These are phyloP conservation scores for Lactuca sativa DNA, from an alignment of 129 eudicot species.

Conservation along the genomic window DNA sequence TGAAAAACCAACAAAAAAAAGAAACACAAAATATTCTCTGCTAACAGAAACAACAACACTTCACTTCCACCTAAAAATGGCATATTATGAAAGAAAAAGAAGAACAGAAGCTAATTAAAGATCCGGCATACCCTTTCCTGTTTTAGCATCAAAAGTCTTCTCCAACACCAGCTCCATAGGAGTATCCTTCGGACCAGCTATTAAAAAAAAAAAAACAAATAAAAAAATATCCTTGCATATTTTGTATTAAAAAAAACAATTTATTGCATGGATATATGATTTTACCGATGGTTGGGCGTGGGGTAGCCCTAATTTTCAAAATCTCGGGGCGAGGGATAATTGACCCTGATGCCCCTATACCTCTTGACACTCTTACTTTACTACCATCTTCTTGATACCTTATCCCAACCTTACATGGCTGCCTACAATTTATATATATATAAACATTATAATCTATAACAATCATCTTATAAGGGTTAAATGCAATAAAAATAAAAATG, in stretches of 20 bases:
- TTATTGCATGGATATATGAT: neutral
- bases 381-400: conserved; percentile 84
- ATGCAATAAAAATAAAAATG: neutral
- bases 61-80: no score
- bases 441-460: neutral
- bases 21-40: no score
- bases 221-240: neutral
- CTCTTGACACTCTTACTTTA: conserved; percentile 88
- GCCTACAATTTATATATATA: conserved; percentile 38
- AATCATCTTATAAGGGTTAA: conserved; percentile 2
- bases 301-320: conserved; percentile 79
- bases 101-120: conserved; percentile 28
- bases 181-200: conserved; percentile 93
- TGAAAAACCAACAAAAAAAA: no score
- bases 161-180: conserved; percentile 69
- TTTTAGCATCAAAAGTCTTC: conserved; percentile 71
- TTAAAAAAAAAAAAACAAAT: conserved; percentile 22
- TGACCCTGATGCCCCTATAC: conserved; percentile 84
- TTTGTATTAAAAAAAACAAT: neutral
- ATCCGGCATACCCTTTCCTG: conserved; percentile 85
- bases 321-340: conserved; percentile 95
- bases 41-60: no score
- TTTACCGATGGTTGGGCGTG: conserved; percentile 80
- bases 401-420: conserved; percentile 79
- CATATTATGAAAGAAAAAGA: no score